A percentile compares a stretch with the other conserved stretches of the same genome.
Evolutionary conservation across 495 filamentous ascomycete species (phyloP).

Genomic region (Aspergillus steynii): DNA sequence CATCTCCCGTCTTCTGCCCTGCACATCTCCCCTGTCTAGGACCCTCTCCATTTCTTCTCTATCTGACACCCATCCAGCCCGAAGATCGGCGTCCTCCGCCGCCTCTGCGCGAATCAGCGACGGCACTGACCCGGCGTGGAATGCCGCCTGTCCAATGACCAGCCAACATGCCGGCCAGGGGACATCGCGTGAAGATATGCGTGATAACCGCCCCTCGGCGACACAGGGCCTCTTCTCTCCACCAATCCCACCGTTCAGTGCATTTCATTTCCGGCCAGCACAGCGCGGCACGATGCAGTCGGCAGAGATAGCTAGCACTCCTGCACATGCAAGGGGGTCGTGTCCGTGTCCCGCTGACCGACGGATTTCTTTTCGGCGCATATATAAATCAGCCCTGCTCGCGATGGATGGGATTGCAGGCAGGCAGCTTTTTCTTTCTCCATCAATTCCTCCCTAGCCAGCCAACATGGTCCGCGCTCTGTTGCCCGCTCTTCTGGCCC

Average conservation of each 20-base stretch:
- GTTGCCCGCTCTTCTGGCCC: slow-evolving; percentile 15
- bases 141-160: too few relatives aligned
- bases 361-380: neutral
- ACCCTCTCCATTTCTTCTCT: neutral
- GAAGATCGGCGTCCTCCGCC: neutral
- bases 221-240: too few relatives aligned
- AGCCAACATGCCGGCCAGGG: too few relatives aligned
- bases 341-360: neutral
- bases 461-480: slow-evolving; percentile 10
- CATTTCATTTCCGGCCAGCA: too few relatives aligned
- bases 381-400: neutral
- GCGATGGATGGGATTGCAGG: neutral
- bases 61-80: neutral
- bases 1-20: neutral
- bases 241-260: too few relatives aligned
- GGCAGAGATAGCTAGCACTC: neutral
- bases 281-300: neutral
- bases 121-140: neutral
- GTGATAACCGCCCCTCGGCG: too few relatives aligned
- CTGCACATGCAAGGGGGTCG: neutral
- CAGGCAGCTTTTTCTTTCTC: neutral
- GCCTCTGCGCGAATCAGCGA: neutral
- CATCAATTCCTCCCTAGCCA: neutral
- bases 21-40: too few relatives aligned
- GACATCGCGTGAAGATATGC: too few relatives aligned